Percentiles rank a stretch among this genome's conserved stretches.
Conservation (phyloP, 352 stramenopile genomes). For the Phytophthora pisi region DNA sequence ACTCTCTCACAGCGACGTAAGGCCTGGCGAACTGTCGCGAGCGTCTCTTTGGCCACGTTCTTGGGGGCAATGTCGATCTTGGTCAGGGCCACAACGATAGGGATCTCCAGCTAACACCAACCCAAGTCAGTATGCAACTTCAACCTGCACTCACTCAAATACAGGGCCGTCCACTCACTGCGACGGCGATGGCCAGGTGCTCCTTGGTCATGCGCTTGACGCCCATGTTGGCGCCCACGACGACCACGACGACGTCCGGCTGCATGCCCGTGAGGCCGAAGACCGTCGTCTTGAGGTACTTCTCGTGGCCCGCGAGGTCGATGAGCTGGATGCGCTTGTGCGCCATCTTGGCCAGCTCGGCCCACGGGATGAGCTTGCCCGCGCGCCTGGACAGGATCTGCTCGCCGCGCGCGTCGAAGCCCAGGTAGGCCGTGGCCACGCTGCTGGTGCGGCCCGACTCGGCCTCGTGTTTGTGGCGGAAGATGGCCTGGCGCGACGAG, state of each 20-base stretch:
- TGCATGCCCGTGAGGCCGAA: slow-evolving; percentile 98
- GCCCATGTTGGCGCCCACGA: slow-evolving; percentile 94
- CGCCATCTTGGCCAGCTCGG: slow-evolving; percentile 75
- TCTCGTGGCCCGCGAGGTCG: slow-evolving; percentile 94
- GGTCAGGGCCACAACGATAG: slow-evolving; percentile 93
- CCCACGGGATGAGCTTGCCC: slow-evolving; percentile 81
- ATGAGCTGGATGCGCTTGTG: slow-evolving; percentile 90
- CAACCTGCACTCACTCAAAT: not conserved
- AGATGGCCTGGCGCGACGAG: slow-evolving; percentile 80
- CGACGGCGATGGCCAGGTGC: slow-evolving; percentile 92
- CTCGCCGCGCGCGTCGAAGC: slow-evolving; percentile 74
- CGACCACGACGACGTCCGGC: slow-evolving; percentile 95
- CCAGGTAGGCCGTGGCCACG: slow-evolving; percentile 83
- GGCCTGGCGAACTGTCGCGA: slow-evolving; percentile 88
- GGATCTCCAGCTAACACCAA: slow-evolving; percentile 81
- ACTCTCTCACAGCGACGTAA: slow-evolving; percentile 73
- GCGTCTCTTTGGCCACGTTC: slow-evolving; percentile 92
- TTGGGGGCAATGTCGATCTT: slow-evolving; percentile 95
- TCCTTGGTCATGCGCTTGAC: slow-evolving; percentile 95
- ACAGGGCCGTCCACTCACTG: slow-evolving; percentile 39
- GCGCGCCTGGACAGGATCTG: slow-evolving; percentile 81
- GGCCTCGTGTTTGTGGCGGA: slow-evolving; percentile 87
- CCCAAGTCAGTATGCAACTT: slow-evolving; percentile 1
- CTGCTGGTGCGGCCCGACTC: slow-evolving; percentile 86
- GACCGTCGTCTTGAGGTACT: slow-evolving; percentile 99